phyloP scores from a whole-genome alignment of 345 rosid species.

The Rhodamnia argentea region DNA sequence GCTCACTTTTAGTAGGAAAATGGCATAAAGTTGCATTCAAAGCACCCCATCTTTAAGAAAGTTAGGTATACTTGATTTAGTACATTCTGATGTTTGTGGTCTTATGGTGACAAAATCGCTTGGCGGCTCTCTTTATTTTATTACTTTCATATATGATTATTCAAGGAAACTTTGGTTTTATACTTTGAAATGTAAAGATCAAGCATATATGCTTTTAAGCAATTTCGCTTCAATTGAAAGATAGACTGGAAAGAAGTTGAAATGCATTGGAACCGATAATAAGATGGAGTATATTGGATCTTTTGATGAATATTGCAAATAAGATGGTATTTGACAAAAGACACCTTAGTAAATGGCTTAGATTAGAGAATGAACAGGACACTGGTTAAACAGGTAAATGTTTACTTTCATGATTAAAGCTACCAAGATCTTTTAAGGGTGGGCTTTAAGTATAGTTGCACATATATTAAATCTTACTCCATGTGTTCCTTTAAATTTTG shows the following conservation, averaged over 20 bases:
- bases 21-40: background rate
- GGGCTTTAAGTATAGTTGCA: background rate
- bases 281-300: background rate
- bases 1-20: background rate
- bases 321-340: background rate
- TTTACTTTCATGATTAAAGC: background rate
- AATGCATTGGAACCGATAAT: background rate
- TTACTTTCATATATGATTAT: background rate
- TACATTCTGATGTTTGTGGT: background rate
- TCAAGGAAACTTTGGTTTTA: background rate
- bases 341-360: slow-evolving; percentile 1
- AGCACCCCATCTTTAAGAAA: background rate
- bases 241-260: background rate
- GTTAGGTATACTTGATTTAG: background rate
- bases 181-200: background rate
- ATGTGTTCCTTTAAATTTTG: background rate
- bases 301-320: background rate
- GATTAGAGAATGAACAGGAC: slow-evolving; percentile 2
- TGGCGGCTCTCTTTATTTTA: background rate
- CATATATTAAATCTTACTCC: background rate
- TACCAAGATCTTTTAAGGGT: background rate
- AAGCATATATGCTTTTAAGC: background rate
- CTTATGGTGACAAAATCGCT: background rate
- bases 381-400: background rate
- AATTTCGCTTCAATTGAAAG: background rate